A percentile compares a stretch with the other conserved stretches of the same genome.
Conservation (phyloP, 2,329 filamentous ascomycete genomes). For the Calonectria naviculata region DNA sequence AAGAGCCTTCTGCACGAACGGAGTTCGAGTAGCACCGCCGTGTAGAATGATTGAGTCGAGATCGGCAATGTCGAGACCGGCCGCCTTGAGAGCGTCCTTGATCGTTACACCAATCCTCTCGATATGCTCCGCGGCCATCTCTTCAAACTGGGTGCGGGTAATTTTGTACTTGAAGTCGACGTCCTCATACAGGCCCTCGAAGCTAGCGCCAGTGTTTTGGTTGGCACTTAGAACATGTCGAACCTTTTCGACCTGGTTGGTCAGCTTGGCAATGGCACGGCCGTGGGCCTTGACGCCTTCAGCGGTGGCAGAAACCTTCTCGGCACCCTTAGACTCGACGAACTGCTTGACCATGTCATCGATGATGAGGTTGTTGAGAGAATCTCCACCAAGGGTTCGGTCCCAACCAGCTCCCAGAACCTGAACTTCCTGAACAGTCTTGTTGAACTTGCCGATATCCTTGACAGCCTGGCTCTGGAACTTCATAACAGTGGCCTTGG, state of each 20-base stretch:
- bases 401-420: slow-evolving; percentile 92
- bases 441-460: slow-evolving; percentile 92
- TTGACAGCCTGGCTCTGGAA: slow-evolving; percentile 93
- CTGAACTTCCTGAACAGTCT: slow-evolving; percentile 95
- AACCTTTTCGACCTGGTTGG: slow-evolving; percentile 89
- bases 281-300: slow-evolving; percentile 79
- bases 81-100: slow-evolving; percentile 77
- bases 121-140: slow-evolving; percentile 75
- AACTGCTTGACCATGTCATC: slow-evolving; percentile 90
- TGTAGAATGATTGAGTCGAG: slow-evolving; percentile 93
- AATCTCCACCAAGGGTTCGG: slow-evolving; percentile 87
- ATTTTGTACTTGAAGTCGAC: slow-evolving; percentile 95
- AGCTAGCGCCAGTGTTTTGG: slow-evolving; percentile 80
- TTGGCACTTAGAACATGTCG: slow-evolving; percentile 96
- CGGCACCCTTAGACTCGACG: slow-evolving; percentile 74
- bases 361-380: slow-evolving; percentile 87
- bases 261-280: slow-evolving; percentile 87
- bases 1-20: slow-evolving; percentile 91
- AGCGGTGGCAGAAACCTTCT: slow-evolving; percentile 71
- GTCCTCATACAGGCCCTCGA: slow-evolving; percentile 92
- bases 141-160: slow-evolving; percentile 82
- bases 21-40: slow-evolving; percentile 89
- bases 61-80: slow-evolving; percentile 78
- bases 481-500: slow-evolving; percentile 87
- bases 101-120: slow-evolving; percentile 77